Percentiles rank a stretch among this genome's conserved stretches.
Evolutionary conservation across 495 filamentous ascomycete species (phyloP).

Genomic region (Podospora bellae-mahoneyi): DNA sequence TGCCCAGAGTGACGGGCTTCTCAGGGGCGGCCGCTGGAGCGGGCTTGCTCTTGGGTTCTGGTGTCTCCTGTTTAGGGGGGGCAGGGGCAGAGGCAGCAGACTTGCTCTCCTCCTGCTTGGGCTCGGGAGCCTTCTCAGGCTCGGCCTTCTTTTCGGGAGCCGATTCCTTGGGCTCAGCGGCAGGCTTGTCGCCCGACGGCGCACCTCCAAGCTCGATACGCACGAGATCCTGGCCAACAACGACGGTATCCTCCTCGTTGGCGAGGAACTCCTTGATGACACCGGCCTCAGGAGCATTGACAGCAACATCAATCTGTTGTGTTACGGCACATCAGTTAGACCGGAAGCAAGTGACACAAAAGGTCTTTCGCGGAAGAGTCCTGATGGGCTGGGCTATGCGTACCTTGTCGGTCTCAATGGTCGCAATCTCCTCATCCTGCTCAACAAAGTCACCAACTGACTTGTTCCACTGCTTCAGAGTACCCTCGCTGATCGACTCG

Average conservation of each 20-base stretch:
- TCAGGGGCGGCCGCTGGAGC: slow-evolving; percentile 37
- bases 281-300: slow-evolving; percentile 90
- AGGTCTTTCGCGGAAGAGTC: too few relatives aligned
- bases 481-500: slow-evolving; percentile 97
- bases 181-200: slow-evolving; percentile 48
- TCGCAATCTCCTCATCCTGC: slow-evolving; percentile 95
- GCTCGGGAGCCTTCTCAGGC: slow-evolving; percentile 46
- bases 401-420: slow-evolving; percentile 99
- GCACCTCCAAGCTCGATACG: slow-evolving; percentile 76
- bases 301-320: slow-evolving; percentile 83
- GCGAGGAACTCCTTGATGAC: slow-evolving; percentile 89
- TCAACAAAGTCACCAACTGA: slow-evolving; percentile 93
- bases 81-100: slow-evolving; percentile 35
- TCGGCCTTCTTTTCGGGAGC: slow-evolving; percentile 54
- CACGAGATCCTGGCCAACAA: slow-evolving; percentile 86
- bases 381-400: slow-evolving; percentile 14
- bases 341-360: neutral
- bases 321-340: slow-evolving; percentile 11
- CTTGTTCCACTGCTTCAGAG: slow-evolving; percentile 93
- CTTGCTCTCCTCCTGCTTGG: slow-evolving; percentile 38
- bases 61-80: slow-evolving; percentile 26
- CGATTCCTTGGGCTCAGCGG: slow-evolving; percentile 57
- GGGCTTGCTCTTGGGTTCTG: slow-evolving; percentile 44
- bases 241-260: slow-evolving; percentile 93
- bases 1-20: slow-evolving; percentile 54